These are phyloP conservation scores for Mesembryanthemum crystallinum DNA, from an alignment of 148 eudicot species.

Conservation along the genomic window DNA sequence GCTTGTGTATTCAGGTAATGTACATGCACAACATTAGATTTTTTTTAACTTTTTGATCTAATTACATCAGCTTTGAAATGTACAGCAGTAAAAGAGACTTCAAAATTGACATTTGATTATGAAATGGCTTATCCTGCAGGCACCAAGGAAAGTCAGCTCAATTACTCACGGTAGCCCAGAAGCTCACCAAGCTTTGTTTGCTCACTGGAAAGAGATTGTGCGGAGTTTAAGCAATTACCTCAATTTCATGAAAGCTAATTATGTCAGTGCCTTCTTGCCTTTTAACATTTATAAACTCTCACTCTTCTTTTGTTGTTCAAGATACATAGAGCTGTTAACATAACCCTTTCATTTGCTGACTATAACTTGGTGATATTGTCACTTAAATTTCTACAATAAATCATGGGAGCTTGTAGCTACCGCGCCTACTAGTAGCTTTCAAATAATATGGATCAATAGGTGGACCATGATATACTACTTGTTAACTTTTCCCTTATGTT, in stretches of 20 bases:
- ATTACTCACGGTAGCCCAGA: constrained; percentile 58
- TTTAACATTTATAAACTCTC: constrained; percentile 6
- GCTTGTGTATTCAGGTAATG: constrained; percentile 85
- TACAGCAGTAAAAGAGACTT: neutral
- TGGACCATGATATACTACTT: neutral
- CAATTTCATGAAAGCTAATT: constrained; percentile 59
- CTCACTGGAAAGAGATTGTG: constrained; percentile 89
- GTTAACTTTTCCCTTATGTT: constrained; percentile 1
- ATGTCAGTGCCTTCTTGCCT: constrained; percentile 41
- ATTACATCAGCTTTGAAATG: neutral
- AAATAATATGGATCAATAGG: neutral
- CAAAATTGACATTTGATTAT: neutral
- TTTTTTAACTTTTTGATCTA: neutral
- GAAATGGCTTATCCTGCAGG: constrained; percentile 44
- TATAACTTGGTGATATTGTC: no score
- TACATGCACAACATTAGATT: neutral
- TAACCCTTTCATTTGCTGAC: no score
- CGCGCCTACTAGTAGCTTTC: neutral
- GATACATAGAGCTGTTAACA: neutral
- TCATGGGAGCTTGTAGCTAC: neutral
- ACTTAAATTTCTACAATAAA: no score
- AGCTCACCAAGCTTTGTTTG: constrained; percentile 64
- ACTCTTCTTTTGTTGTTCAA: neutral
- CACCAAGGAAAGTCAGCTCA: constrained; percentile 77
- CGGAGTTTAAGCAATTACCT: constrained; percentile 66